Evolutionary conservation across 768 basidiomycete species (phyloP).

Genomic region (Boletus subcaerulescens): DNA sequence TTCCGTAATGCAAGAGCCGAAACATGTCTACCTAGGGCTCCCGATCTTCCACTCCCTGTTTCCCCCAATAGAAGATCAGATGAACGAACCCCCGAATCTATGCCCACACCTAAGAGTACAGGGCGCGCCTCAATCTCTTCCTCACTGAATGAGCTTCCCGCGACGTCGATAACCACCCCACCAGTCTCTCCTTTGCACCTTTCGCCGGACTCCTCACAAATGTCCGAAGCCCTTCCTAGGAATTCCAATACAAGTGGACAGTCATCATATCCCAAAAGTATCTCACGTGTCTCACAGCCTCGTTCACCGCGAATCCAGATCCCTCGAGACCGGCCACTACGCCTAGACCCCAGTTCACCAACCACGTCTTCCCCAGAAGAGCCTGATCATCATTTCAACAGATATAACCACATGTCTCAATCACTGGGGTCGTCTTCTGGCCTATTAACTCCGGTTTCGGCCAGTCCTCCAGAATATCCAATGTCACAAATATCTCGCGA

Average conservation of each 20-base stretch:
- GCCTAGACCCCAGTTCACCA: slow-evolving; percentile 7
- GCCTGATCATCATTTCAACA: neutral
- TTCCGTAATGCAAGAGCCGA: slow-evolving; percentile 34
- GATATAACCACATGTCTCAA: slow-evolving; percentile 5
- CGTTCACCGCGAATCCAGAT: slow-evolving; percentile 15
- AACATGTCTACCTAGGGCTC: slow-evolving; percentile 27
- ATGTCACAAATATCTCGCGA: neutral
- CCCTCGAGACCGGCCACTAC: slow-evolving; percentile 4
- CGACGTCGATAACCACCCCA: neutral
- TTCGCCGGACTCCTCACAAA: slow-evolving; percentile 6
- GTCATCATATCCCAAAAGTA: slow-evolving; percentile 2
- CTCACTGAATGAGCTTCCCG: neutral
- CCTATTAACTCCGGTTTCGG: slow-evolving; percentile 5
- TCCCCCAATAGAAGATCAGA: neutral
- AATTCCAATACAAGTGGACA: neutral
- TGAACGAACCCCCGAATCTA: neutral
- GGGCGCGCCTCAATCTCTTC: neutral
- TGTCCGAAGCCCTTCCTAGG: neutral
- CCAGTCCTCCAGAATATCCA: slow-evolving; percentile 1
- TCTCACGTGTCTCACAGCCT: neutral
- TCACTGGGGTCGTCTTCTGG: neutral
- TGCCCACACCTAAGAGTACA: neutral
- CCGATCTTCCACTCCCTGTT: slow-evolving; percentile 24
- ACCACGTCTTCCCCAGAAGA: slow-evolving; percentile 21
- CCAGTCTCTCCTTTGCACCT: neutral